Conservation (phyloP, 768 basidiomycete genomes). For the Cystoderma amianthinum region DNA sequence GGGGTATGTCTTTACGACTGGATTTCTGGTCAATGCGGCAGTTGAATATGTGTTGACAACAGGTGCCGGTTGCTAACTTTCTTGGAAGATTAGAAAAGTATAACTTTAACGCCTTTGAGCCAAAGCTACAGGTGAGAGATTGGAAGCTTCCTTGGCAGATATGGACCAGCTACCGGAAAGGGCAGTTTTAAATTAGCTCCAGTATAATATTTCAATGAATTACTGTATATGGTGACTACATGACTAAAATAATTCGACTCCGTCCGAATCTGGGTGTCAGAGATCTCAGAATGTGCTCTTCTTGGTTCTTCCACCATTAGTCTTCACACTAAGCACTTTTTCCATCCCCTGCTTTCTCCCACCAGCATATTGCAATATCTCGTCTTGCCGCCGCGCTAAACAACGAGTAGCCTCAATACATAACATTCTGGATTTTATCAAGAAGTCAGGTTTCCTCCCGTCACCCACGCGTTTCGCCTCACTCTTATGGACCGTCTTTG, state of each 20-base stretch:
- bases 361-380: constrained; percentile 14
- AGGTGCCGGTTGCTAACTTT: constrained; percentile 67
- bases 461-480: constrained; percentile 6
- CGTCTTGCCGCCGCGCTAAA: constrained; percentile 5
- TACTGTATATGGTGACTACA: constrained; percentile 23
- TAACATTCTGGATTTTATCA: constrained; percentile 6
- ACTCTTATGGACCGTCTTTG: constrained; percentile 57
- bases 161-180: constrained; percentile 34
- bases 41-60: constrained; percentile 11
- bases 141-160: constrained; percentile 78
- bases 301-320: constrained; percentile 20
- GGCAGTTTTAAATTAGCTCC: constrained; percentile 23
- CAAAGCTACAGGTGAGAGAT: constrained; percentile 55
- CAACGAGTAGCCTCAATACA: constrained; percentile 3
- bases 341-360: constrained; percentile 12
- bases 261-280: constrained; percentile 28
- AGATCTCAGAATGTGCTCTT: constrained; percentile 12
- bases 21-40: constrained; percentile 5
- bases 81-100: constrained; percentile 59
- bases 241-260: constrained; percentile 41
- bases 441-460: constrained; percentile 1
- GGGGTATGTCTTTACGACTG: constrained; percentile 45
- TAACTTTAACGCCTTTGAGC: constrained; percentile 68
- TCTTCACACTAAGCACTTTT: constrained; percentile 4
- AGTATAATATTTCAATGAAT: constrained; percentile 7